These are phyloP conservation scores for Prunus mume DNA, from an alignment of 306 rosid genomes.

Conservation along the genomic window DNA sequence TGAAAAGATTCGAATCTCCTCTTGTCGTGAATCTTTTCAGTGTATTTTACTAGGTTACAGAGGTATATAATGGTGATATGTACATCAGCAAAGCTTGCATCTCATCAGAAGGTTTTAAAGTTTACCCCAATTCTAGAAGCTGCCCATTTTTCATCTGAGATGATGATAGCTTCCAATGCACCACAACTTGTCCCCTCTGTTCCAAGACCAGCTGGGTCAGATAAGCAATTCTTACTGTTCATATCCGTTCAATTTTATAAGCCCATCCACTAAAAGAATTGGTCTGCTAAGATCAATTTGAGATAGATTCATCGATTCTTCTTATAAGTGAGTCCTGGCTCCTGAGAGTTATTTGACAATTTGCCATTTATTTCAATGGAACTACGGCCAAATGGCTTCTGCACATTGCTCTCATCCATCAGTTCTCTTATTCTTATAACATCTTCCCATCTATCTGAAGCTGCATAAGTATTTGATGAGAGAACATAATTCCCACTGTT, in stretches of 20 bases:
- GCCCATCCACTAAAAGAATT: neutral
- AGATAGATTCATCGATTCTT: neutral
- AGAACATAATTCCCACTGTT: conserved; percentile 75
- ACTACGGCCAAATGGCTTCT: conserved; percentile 76
- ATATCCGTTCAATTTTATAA: neutral
- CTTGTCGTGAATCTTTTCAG: no score
- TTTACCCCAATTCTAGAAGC: no score
- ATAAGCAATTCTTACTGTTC: neutral
- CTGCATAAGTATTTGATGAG: conserved; percentile 65
- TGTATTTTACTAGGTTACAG: no score
- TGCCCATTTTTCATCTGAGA: no score
- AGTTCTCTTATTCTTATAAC: conserved; percentile 63
- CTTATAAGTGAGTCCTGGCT: neutral
- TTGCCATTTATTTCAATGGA: conserved; percentile 51
- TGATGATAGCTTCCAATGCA: no score
- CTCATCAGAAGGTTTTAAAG: no score
- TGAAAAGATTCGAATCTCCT: no score
- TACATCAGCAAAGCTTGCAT: no score
- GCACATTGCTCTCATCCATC: conserved; percentile 61
- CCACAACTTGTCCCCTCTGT: no score
- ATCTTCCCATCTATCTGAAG: conserved; percentile 83
- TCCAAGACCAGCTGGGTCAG: neutral
- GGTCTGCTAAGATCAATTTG: neutral
- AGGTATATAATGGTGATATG: no score
- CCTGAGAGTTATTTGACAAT: conserved; percentile 20